Conservation (phyloP, 768 basidiomycete species). For the Termitomyces heimii region DNA sequence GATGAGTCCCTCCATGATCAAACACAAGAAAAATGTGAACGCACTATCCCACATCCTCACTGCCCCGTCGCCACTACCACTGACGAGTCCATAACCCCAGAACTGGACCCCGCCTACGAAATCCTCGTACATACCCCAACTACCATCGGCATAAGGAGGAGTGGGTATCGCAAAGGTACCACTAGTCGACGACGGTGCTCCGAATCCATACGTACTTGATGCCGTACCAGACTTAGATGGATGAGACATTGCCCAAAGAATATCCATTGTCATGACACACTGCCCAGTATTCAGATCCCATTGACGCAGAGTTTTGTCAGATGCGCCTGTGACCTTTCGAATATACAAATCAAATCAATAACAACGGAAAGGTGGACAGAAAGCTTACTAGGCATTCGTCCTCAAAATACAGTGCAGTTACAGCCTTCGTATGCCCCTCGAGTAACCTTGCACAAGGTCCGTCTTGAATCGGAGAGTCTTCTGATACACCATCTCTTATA, state of each 20-base stretch:
- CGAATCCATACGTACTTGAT: slow-evolving; percentile 42
- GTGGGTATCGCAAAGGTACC: slow-evolving; percentile 77
- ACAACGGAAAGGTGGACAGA: not conserved
- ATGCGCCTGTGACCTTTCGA: slow-evolving; percentile 90
- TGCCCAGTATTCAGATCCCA: slow-evolving; percentile 98
- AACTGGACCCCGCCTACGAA: slow-evolving; percentile 98
- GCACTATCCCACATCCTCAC: slow-evolving; percentile 99
- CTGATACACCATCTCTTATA: slow-evolving; percentile 33
- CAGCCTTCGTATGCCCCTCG: slow-evolving; percentile 90
- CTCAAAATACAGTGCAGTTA: slow-evolving; percentile 93
- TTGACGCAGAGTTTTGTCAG: slow-evolving; percentile 96
- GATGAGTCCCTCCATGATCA: not conserved
- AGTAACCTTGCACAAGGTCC: slow-evolving; percentile 68
- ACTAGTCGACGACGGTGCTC: slow-evolving; percentile 39
- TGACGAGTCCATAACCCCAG: slow-evolving; percentile 97
- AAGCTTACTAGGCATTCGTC: slow-evolving; percentile 79
- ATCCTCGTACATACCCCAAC: slow-evolving; percentile 93
- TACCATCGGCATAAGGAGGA: slow-evolving; percentile 85
- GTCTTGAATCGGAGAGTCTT: slow-evolving; percentile 31
- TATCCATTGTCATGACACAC: slow-evolving; percentile 99
- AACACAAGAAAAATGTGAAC: slow-evolving; percentile 25
- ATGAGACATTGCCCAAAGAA: slow-evolving; percentile 98
- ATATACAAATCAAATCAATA: slow-evolving; percentile 14
- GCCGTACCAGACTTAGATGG: slow-evolving; percentile 44
- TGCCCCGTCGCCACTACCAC: slow-evolving; percentile 94